Evolutionary conservation across 2,329 filamentous ascomycete genomes (phyloP).

Genomic region (Aspergillus ruber): DNA sequence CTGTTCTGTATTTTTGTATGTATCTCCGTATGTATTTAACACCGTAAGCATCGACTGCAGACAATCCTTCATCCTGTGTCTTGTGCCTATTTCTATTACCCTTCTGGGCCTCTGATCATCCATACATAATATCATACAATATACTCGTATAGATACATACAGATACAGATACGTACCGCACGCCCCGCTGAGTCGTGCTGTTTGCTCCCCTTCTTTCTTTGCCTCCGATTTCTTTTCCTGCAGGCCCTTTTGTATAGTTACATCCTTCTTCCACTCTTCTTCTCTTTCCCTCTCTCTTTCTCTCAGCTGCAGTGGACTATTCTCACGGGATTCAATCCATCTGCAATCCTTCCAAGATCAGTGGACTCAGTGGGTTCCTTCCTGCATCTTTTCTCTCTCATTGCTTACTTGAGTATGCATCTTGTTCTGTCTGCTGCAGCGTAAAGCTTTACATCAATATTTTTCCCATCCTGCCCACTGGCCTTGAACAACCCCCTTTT

Average conservation of each 20-base stretch:
- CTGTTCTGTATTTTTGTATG: too few relatives aligned
- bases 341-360: neutral
- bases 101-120: too few relatives aligned
- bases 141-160: too few relatives aligned
- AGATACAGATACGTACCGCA: too few relatives aligned
- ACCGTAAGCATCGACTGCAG: neutral
- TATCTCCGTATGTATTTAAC: slow-evolving; percentile 28
- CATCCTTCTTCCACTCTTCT: neutral
- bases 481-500: neutral
- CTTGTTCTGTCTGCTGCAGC: neutral
- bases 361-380: neutral
- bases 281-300: neutral
- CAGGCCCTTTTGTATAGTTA: too few relatives aligned
- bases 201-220: slow-evolving; percentile 24
- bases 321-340: neutral
- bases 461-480: slow-evolving; percentile 1
- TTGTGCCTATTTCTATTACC: too few relatives aligned
- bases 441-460: neutral
- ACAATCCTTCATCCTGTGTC: neutral
- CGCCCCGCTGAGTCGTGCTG: too few relatives aligned
- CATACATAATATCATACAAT: too few relatives aligned
- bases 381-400: slow-evolving; percentile 1
- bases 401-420: neutral
- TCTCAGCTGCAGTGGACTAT: neutral
- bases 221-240: neutral